Conservation (phyloP, 164 flowering plant genomes). For the Aristolochia fimbriata region DNA sequence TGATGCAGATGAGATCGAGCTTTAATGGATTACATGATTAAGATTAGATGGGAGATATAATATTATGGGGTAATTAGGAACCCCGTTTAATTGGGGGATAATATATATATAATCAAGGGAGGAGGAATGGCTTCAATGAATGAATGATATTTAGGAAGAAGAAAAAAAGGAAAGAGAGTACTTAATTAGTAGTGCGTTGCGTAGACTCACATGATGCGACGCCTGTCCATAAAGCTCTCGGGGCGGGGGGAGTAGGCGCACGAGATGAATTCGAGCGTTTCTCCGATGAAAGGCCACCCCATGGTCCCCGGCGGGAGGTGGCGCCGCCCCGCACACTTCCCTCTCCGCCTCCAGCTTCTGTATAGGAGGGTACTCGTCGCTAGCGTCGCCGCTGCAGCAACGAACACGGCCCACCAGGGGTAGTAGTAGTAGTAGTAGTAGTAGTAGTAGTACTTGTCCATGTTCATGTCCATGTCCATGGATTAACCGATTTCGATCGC, state of each 20-base stretch:
- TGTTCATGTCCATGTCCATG: too few relatives aligned
- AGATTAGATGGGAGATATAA: too few relatives aligned
- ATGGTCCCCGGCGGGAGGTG: slow-evolving; percentile 56
- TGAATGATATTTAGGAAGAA: too few relatives aligned
- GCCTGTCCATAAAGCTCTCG: slow-evolving; percentile 78
- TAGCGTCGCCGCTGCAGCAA: slow-evolving; percentile 13
- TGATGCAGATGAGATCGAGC: neutral
- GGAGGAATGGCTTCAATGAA: too few relatives aligned
- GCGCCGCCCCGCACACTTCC: slow-evolving; percentile 3
- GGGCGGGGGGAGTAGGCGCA: slow-evolving; percentile 76
- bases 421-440: too few relatives aligned
- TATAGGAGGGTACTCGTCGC: slow-evolving; percentile 18
- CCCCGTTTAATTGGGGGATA: too few relatives aligned
- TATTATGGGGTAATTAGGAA: too few relatives aligned
- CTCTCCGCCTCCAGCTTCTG: slow-evolving; percentile 14
- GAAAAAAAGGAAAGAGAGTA: neutral
- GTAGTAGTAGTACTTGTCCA: slow-evolving; percentile 19
- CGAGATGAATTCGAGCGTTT: slow-evolving; percentile 79
- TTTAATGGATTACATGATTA: too few relatives aligned
- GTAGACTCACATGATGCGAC: slow-evolving; percentile 57
- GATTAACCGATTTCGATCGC: too few relatives aligned
- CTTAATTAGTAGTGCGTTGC: neutral
- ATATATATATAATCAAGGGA: too few relatives aligned
- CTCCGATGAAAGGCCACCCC: slow-evolving; percentile 88
- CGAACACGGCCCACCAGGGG: slow-evolving; percentile 18